Evolutionary conservation across 2,329 filamentous ascomycete species (phyloP).

Genomic region (Coniella vitis): DNA sequence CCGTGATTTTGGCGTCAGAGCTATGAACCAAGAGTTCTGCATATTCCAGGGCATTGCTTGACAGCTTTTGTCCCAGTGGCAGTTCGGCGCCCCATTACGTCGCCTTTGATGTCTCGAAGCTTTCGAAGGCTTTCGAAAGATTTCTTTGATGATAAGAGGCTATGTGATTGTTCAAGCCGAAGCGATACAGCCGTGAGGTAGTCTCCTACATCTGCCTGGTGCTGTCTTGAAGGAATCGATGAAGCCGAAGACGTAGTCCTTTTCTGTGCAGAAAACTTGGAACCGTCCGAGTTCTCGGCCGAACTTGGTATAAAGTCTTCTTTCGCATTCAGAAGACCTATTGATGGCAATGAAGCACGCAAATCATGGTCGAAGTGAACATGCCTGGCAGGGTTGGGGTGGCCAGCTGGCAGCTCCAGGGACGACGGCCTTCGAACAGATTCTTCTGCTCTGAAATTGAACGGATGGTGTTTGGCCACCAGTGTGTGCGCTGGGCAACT

Average conservation of each 20-base stretch:
- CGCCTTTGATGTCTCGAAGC: too few relatives aligned
- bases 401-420: not conserved
- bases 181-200: not conserved
- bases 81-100: not conserved
- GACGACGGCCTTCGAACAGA: conserved; percentile 12
- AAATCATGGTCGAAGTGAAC: conserved; percentile 9
- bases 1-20: not conserved
- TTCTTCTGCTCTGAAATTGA: conserved; percentile 12
- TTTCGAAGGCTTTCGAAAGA: not conserved
- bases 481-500: not conserved
- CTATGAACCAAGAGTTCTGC: not conserved
- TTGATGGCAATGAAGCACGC: not conserved
- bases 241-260: not conserved
- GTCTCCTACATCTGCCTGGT: not conserved
- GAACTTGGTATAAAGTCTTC: conserved; percentile 19
- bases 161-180: not conserved
- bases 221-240: not conserved
- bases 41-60: too few relatives aligned
- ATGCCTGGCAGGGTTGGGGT: not conserved
- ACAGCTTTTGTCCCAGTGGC: not conserved
- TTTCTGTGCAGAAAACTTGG: conserved; percentile 5
- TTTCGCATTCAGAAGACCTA: not conserved
- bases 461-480: conserved; percentile 4
- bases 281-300: conserved; percentile 30
- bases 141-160: not conserved